Evolutionary conservation across 2,329 filamentous ascomycete species (phyloP).

Genomic region (Thielaviopsis populi): DNA sequence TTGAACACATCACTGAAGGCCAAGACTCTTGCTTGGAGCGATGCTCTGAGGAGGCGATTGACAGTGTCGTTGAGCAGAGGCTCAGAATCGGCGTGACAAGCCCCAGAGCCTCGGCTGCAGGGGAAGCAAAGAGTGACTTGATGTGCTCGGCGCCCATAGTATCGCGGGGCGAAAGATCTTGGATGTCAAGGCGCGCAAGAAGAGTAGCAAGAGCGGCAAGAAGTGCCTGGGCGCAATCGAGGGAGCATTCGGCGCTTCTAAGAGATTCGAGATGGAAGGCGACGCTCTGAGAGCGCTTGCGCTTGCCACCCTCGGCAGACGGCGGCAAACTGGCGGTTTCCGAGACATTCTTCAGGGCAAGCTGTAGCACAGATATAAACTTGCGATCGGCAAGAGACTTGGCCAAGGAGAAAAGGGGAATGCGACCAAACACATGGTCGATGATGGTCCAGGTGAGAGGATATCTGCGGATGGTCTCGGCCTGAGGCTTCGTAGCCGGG

Average conservation of each 20-base stretch:
- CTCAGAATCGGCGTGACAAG: conserved; percentile 32
- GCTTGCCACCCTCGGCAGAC: conserved; percentile 25
- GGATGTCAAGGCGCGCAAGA: conserved; percentile 30
- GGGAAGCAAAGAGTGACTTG: conserved; percentile 39
- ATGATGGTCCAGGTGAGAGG: conserved; percentile 48
- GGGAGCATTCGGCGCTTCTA: conserved; percentile 27
- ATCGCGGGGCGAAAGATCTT: conserved; percentile 27
- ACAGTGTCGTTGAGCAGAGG: conserved; percentile 30
- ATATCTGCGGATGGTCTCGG: conserved; percentile 40
- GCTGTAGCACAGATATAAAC: conserved; percentile 51
- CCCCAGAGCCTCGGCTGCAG: conserved; percentile 32
- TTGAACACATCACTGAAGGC: conserved; percentile 30
- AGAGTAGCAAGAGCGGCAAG: conserved; percentile 34
- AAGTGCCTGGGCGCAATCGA: conserved; percentile 33
- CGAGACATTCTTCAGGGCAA: conserved; percentile 46
- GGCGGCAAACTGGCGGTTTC: conserved; percentile 19
- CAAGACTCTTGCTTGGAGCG: conserved; percentile 30
- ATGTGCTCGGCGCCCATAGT: conserved; percentile 43
- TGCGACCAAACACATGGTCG: conserved; percentile 42
- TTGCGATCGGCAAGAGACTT: conserved; percentile 55
- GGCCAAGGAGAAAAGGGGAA: conserved; percentile 54
- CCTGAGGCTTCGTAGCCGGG: conserved; percentile 24
- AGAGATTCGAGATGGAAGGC: conserved; percentile 29
- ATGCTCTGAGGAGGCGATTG: conserved; percentile 23
- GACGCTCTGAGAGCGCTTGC: conserved; percentile 29